A percentile compares a stretch with the other conserved stretches of the same genome.
phyloP scores from a whole-genome alignment of 176 grass and related monocot genomes.

The Elymus sibiricus region DNA sequence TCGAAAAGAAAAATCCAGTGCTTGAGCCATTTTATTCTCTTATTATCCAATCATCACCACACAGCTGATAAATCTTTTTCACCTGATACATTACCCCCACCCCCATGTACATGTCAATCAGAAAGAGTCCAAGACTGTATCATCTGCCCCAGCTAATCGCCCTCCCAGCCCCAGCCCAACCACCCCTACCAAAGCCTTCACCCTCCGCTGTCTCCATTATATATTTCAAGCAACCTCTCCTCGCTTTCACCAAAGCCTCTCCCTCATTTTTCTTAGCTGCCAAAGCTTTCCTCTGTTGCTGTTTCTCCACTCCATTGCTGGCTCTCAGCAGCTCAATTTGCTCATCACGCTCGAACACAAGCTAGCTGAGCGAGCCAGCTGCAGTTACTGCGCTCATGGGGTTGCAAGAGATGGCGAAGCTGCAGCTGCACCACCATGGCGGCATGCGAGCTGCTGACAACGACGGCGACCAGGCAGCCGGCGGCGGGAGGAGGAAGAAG shows the following conservation, averaged over 20 bases:
- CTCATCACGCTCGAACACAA: background rate
- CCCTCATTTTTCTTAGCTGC: background rate
- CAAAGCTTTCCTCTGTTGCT: background rate
- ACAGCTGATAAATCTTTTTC: background rate
- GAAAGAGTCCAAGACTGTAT: background rate
- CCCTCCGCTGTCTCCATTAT: background rate
- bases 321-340: background rate
- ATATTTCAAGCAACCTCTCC: background rate
- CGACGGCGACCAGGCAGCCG: background rate
- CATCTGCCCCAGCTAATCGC: background rate
- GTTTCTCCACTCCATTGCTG: background rate
- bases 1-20: background rate
- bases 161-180: background rate
- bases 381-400: background rate
- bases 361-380: background rate
- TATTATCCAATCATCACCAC: background rate
- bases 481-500: background rate
- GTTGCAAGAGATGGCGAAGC: constrained; percentile 26
- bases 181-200: background rate
- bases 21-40: background rate
- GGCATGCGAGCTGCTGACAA: background rate
- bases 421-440: background rate
- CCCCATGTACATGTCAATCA: background rate
- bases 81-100: background rate
- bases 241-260: background rate